A percentile compares a stretch with the other conserved stretches of the same genome.
Conservation (phyloP, 73 alveolate species). For the Urostyla sp. region DNA sequence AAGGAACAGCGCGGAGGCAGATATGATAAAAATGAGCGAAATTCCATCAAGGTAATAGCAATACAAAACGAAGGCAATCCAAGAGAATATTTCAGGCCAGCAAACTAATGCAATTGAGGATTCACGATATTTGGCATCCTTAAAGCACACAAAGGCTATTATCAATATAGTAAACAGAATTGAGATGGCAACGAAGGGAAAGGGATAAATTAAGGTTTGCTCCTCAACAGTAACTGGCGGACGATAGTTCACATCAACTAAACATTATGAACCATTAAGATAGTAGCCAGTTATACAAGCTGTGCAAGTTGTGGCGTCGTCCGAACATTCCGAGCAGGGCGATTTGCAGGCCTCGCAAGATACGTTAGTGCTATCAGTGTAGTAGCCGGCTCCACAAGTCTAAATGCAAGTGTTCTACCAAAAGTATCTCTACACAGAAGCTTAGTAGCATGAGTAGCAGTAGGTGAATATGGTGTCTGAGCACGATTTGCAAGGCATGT, state of each 20-base stretch:
- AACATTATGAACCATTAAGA: background rate
- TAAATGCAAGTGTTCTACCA: background rate
- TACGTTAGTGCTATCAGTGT: background rate
- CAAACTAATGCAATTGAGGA: slow-evolving; percentile 7
- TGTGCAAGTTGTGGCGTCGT: background rate
- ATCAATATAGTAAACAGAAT: background rate
- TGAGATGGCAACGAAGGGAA: slow-evolving; percentile 15
- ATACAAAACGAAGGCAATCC: slow-evolving; percentile 1
- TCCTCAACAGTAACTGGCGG: slow-evolving; percentile 5
- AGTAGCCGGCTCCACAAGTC: background rate
- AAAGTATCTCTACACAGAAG: background rate
- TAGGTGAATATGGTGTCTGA: background rate
- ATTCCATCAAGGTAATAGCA: background rate
- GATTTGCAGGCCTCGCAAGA: too few species aligned
- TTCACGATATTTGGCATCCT: slow-evolving; percentile 3
- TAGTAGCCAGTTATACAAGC: slow-evolving; percentile 14
- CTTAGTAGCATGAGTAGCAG: slow-evolving; percentile 48
- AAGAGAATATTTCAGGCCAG: slow-evolving; percentile 14
- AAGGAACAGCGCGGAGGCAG: background rate
- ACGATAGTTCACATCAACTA: too few species aligned
- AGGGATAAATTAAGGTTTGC: slow-evolving; percentile 23
- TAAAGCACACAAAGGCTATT: background rate
- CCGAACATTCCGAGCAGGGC: background rate
- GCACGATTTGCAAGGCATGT: slow-evolving; percentile 63
- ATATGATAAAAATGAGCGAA: background rate